phyloP scores from a whole-genome alignment of 2,329 filamentous ascomycete species.

The Neopestalotiopsis rosae region DNA sequence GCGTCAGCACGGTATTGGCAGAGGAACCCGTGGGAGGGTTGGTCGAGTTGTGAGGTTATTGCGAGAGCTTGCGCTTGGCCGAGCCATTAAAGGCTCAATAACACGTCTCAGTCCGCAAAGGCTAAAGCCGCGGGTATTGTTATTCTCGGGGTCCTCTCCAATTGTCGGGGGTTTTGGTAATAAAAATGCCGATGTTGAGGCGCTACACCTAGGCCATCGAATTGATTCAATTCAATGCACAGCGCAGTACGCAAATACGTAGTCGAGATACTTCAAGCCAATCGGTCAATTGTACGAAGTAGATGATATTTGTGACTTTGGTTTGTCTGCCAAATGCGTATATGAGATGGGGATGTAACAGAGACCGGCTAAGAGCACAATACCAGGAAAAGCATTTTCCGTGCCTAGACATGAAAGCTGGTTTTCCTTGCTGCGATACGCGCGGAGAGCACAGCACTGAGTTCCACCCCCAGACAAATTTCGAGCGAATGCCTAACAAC shows the following conservation, averaged over 20 bases:
- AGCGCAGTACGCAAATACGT: background rate
- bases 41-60: background rate
- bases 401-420: background rate
- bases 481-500: background rate
- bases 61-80: background rate
- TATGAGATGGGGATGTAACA: background rate
- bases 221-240: background rate
- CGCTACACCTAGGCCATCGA: background rate
- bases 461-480: slow-evolving; percentile 1
- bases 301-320: background rate
- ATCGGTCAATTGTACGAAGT: background rate
- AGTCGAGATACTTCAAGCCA: background rate
- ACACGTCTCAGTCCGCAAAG: background rate
- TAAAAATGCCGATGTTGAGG: slow-evolving; percentile 5
- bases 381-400: background rate
- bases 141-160: background rate
- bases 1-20: background rate
- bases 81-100: slow-evolving; percentile 12
- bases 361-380: background rate
- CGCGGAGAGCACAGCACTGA: background rate
- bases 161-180: slow-evolving; percentile 11
- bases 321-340: background rate
- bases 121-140: background rate
- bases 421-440: background rate
- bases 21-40: no score